phyloP scores from a whole-genome alignment of 1,284 basidiomycete genomes.

The Microbotryum violaceum region DNA sequence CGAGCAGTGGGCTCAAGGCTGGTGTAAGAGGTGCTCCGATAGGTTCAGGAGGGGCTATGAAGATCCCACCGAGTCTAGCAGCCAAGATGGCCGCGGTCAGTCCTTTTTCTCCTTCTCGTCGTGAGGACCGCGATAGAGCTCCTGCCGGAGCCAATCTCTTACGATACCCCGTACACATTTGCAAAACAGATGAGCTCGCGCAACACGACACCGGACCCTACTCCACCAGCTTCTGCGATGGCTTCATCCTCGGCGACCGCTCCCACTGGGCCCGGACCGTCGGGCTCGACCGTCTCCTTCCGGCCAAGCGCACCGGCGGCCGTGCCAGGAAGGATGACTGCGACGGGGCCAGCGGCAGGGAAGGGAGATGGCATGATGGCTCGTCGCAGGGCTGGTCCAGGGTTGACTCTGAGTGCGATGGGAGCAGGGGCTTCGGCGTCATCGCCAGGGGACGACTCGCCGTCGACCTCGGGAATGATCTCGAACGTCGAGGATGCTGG shows the following conservation, averaged over 20 bases:
- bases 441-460: neutral
- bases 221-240: neutral
- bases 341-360: slow-evolving; percentile 32
- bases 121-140: neutral
- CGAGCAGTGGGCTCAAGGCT: slow-evolving; percentile 2
- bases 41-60: slow-evolving; percentile 30
- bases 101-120: slow-evolving; percentile 14
- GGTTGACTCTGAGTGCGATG: slow-evolving; percentile 39
- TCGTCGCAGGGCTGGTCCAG: slow-evolving; percentile 38
- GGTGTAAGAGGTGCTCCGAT: slow-evolving; percentile 35
- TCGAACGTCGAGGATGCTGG: neutral
- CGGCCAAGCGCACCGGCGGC: slow-evolving; percentile 31
- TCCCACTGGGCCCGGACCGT: slow-evolving; percentile 31
- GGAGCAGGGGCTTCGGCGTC: slow-evolving; percentile 32
- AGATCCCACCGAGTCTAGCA: slow-evolving; percentile 74
- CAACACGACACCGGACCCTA: neutral
- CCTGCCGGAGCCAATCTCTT: neutral
- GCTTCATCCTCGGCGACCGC: neutral
- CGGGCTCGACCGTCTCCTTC: slow-evolving; percentile 38
- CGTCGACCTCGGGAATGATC: neutral
- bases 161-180: neutral
- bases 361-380: slow-evolving; percentile 36
- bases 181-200: neutral
- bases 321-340: neutral
- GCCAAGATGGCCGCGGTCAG: slow-evolving; percentile 83